These are phyloP conservation scores for Blastobotrys indianensis DNA, from an alignment of 1,139 yeast genomes.

Conservation along the genomic window DNA sequence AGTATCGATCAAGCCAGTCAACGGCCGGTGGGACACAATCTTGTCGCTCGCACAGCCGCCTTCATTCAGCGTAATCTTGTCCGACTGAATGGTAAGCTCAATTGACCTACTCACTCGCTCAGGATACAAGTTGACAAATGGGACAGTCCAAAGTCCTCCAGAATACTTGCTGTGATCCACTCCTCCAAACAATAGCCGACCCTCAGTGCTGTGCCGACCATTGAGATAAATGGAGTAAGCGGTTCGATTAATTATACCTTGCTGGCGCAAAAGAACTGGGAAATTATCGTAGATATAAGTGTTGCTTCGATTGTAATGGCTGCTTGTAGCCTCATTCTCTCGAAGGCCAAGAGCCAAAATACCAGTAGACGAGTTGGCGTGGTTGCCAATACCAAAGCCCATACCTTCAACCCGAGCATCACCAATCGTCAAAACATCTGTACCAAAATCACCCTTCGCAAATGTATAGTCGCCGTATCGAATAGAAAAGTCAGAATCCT, in stretches of 20 bases:
- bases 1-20: constrained; percentile 48
- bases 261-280: constrained; percentile 43
- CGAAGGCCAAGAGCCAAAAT: constrained; percentile 35
- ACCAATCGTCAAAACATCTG: constrained; percentile 43
- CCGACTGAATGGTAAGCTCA: constrained; percentile 17
- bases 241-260: constrained; percentile 44
- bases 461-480: constrained; percentile 55
- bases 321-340: constrained; percentile 35
- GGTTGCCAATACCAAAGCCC: constrained; percentile 29
- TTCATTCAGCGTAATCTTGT: constrained; percentile 11
- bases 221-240: constrained; percentile 54
- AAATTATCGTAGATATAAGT: constrained; percentile 35
- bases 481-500: constrained; percentile 37
- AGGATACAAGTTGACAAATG: constrained; percentile 19
- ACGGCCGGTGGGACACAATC: constrained; percentile 4
- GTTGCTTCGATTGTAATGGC: constrained; percentile 7
- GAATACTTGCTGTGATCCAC: constrained; percentile 49
- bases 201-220: constrained; percentile 37
- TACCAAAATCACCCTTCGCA: constrained; percentile 61
- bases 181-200: constrained; percentile 54
- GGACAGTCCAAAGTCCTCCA: constrained; percentile 40
- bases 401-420: constrained; percentile 12
- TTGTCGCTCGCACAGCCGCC: constrained; percentile 5
- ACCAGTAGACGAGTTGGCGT: constrained; percentile 29
- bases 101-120: constrained; percentile 8